These are phyloP conservation scores for Fonsecaea nubica DNA, from an alignment of 2,329 filamentous ascomycete genomes.

Conservation along the genomic window DNA sequence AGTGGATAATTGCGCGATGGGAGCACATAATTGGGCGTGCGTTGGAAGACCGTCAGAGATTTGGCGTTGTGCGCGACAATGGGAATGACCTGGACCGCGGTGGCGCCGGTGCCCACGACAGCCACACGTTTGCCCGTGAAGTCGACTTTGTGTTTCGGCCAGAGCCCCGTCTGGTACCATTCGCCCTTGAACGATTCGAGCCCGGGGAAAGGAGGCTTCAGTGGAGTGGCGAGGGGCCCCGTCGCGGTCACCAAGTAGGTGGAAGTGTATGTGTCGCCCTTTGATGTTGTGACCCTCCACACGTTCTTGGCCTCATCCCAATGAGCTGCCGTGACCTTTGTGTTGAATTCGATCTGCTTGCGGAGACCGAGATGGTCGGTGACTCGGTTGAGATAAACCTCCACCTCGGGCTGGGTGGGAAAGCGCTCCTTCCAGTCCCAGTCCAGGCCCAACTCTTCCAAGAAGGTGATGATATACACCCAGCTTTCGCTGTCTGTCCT, in stretches of 20 bases:
- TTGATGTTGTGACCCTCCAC: conserved; percentile 55
- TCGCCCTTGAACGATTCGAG: conserved; percentile 64
- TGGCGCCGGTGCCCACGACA: conserved; percentile 69
- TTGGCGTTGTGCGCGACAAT: conserved; percentile 33
- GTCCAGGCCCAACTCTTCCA: conserved; percentile 49
- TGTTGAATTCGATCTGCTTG: conserved; percentile 54
- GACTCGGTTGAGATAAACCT: conserved; percentile 56
- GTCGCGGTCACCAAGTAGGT: conserved; percentile 55
- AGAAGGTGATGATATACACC: conserved; percentile 46
- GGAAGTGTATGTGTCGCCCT: conserved; percentile 47
- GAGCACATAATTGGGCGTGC: conserved; percentile 64
- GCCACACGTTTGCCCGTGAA: conserved; percentile 61
- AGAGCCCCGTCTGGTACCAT: conserved; percentile 65
- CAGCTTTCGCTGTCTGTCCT: conserved; percentile 56
- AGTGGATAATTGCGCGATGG: conserved; percentile 26
- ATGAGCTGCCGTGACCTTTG: conserved; percentile 49
- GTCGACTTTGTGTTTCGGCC: conserved; percentile 59
- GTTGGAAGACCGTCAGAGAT: conserved; percentile 58
- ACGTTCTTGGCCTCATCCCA: conserved; percentile 46
- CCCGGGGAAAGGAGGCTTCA: conserved; percentile 65
- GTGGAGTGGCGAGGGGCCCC: conserved; percentile 56
- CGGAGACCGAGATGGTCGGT: conserved; percentile 53
- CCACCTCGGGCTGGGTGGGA: conserved; percentile 50
- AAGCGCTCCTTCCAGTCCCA: conserved; percentile 42
- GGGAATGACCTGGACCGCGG: conserved; percentile 49